Percentiles rank a stretch among this genome's conserved stretches.
phyloP scores from a whole-genome alignment of 768 basidiomycete genomes.

The Tulasnella sp. region DNA sequence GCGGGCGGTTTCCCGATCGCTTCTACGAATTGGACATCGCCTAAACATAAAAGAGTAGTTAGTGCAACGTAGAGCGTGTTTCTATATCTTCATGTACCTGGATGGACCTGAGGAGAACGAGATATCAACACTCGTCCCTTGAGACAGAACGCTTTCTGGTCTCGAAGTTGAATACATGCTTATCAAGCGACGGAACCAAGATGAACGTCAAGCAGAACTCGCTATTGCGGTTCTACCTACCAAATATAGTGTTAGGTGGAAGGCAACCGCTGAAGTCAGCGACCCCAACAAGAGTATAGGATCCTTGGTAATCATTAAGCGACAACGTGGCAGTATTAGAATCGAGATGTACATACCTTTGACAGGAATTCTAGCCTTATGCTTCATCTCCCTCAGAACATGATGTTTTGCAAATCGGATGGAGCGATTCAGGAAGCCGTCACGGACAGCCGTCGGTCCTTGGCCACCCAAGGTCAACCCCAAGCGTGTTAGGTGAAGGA shows the following conservation, averaged over 20 bases:
- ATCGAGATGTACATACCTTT: conserved; percentile 39
- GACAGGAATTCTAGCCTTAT: conserved; percentile 63
- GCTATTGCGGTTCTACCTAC: conserved; percentile 26
- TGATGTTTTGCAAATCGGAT: conserved; percentile 57
- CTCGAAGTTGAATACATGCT: conserved; percentile 38
- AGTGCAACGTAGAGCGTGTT: background rate
- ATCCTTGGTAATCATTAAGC: background rate
- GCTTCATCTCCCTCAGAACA: conserved; percentile 61
- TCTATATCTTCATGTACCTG: conserved; percentile 48
- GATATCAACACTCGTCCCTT: conserved; percentile 55
- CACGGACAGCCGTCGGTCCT: conserved; percentile 36
- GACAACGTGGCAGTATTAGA: background rate
- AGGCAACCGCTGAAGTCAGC: conserved; percentile 60
- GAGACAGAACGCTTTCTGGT: conserved; percentile 41
- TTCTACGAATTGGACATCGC: conserved; percentile 35
- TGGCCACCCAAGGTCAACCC: conserved; percentile 39
- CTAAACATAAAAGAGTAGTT: background rate
- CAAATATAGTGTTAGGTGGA: conserved; percentile 55
- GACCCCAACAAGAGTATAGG: conserved; percentile 65
- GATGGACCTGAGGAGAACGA: conserved; percentile 65
- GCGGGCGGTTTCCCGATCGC: conserved; percentile 59
- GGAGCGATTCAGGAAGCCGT: conserved; percentile 52
- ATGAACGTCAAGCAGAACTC: too few species aligned
- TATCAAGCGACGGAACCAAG: too few species aligned
- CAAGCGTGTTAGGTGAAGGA: conserved; percentile 48